phyloP scores from a whole-genome alignment of 192 early-diverging fungal genomes.

The Backusella macrospora region DNA sequence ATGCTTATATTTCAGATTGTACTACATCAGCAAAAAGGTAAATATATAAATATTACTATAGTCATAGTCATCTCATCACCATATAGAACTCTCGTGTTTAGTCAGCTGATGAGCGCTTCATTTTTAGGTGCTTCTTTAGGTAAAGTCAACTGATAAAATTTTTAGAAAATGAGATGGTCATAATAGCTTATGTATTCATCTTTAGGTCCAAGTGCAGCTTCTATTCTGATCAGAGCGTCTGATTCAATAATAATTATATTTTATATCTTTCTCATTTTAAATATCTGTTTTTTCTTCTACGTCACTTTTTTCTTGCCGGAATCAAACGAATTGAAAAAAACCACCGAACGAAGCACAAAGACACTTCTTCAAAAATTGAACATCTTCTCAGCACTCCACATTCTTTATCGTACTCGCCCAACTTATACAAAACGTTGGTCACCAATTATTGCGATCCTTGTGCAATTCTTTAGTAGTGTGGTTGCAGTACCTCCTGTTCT shows the following conservation, averaged over 20 bases:
- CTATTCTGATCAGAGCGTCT: constrained; percentile 2
- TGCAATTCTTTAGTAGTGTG: constrained; percentile 27
- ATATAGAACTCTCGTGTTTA: constrained; percentile 17
- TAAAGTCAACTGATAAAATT: neutral
- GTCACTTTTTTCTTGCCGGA: constrained; percentile 31
- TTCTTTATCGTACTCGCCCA: constrained; percentile 24
- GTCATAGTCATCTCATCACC: neutral
- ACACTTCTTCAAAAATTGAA: constrained; percentile 32
- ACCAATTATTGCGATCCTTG: constrained; percentile 15
- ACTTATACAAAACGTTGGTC: constrained; percentile 19
- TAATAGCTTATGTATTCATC: neutral
- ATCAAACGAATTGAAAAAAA: constrained; percentile 26
- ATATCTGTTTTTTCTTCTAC: constrained; percentile 5
- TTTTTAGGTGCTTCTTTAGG: constrained; percentile 22
- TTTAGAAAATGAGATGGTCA: neutral
- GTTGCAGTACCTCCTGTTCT: constrained; percentile 28
- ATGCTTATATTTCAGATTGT: constrained; percentile 43
- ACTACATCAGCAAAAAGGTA: constrained; percentile 32
- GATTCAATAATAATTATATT: constrained; percentile 9
- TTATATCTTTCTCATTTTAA: neutral
- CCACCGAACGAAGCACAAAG: neutral
- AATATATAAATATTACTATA: neutral
- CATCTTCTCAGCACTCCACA: constrained; percentile 36
- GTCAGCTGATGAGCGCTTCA: constrained; percentile 18
- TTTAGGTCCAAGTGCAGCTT: constrained; percentile 10